A percentile compares a stretch with the other conserved stretches of the same genome.
Evolutionary conservation across 495 filamentous ascomycete genomes (phyloP).

Genomic region (Hypomontagnella submonticulosa): DNA sequence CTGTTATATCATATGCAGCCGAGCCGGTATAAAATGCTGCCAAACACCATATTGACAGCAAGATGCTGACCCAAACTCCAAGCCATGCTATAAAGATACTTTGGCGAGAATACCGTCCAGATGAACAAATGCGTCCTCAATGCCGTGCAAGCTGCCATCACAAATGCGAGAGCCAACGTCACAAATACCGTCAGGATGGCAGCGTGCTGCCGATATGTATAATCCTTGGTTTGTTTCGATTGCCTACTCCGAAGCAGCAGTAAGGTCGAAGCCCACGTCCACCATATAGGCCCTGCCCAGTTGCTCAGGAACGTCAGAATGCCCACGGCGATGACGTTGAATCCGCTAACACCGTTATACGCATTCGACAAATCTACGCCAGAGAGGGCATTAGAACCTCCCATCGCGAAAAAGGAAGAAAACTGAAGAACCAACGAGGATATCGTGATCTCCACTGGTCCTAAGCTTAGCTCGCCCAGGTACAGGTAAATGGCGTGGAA

Average conservation of each 20-base stretch:
- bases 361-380: conserved; percentile 84
- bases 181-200: conserved; percentile 73
- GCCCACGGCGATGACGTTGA: conserved; percentile 75
- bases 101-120: conserved; percentile 98
- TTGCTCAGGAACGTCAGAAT: conserved; percentile 86
- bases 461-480: conserved; percentile 60
- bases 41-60: conserved; percentile 69
- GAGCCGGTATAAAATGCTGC: conserved; percentile 66
- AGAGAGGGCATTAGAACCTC: conserved; percentile 91
- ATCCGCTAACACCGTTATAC: conserved; percentile 82
- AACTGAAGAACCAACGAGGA: conserved; percentile 76
- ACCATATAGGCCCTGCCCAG: conserved; percentile 93
- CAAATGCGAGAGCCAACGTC: conserved; percentile 67
- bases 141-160: conserved; percentile 89
- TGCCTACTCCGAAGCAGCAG: conserved; percentile 57
- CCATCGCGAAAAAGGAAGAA: conserved; percentile 88
- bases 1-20: conserved; percentile 43
- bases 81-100: conserved; percentile 89
- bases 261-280: conserved; percentile 70
- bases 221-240: conserved; percentile 1
- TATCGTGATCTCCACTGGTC: conserved; percentile 66
- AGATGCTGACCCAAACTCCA: conserved; percentile 89
- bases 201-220: conserved; percentile 60
- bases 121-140: conserved; percentile 94
- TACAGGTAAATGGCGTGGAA: conserved; percentile 69